Base-by-base conservation (phyloP, 306 rosid species). In the Sicyos baderoa region DNA sequence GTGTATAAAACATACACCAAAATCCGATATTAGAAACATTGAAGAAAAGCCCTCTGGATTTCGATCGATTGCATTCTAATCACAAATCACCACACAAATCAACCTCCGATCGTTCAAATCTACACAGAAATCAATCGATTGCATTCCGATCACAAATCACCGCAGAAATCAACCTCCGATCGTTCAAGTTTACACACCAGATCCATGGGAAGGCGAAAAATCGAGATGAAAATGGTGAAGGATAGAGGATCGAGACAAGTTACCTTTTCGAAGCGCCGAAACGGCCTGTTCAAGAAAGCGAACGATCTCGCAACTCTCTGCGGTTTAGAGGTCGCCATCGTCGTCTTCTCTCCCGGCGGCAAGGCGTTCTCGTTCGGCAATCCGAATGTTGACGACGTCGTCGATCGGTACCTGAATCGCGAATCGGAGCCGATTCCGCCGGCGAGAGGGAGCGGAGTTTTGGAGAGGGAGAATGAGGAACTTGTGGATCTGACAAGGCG, bases 221-320 rank as follows among this genome's bases (percentile, higher is more conserved):
- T 78, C 9, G 90, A 77, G 70, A 85, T 85, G 55, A 85, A 82
- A 53, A 76, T 55, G 74, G 78, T 81, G 57, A 66, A 74, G 37
- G 79, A 78, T 25, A 68, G 0, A 55, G 77, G 71, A 67, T 79
- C 62, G 10, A 79, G 82, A 23, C 77, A 83, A 32, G 81, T 73
- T 15, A 87, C 83, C 7, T 89, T 89, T 73, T 80, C 94, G 0
- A 89, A 84, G 79, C 79, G 87, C 16, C 77, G 88, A 13, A 27
- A 76, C 0, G 89, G 96, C 3, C 83, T 89, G 1, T 83, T 82
- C 74, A 84, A 86, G 72, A 89, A 89, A 49, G 88, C 87, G 2
- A 77, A 85, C 1, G 94, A 87, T 27, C 79, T 89, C 4, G 88
- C 89, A 5, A 76, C 85, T 2, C 79, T 87, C 0, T 82, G 87